Evolutionary conservation across 2,329 filamentous ascomycete species (phyloP).

Genomic region (Hymenoscyphus linearis): DNA sequence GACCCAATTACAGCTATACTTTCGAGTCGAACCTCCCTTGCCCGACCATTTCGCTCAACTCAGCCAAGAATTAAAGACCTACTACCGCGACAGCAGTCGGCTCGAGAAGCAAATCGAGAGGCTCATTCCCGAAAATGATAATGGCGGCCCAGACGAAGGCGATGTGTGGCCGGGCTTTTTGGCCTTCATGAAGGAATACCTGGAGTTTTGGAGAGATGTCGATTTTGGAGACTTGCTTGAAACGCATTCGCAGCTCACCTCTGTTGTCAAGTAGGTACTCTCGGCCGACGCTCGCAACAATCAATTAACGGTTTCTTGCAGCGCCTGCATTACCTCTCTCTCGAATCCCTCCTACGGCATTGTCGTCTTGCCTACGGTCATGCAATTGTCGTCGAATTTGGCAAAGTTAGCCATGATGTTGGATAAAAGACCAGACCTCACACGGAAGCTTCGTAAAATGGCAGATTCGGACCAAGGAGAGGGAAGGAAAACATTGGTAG

Average conservation of each 20-base stretch:
- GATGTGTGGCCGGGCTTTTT: constrained; percentile 72
- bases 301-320: constrained; percentile 32
- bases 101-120: constrained; percentile 60
- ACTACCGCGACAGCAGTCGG: constrained; percentile 46
- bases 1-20: constrained; percentile 59
- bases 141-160: constrained; percentile 57
- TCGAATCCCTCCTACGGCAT: constrained; percentile 73
- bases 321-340: constrained; percentile 77
- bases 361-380: constrained; percentile 76
- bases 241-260: constrained; percentile 70
- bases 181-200: constrained; percentile 74
- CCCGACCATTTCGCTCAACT: constrained; percentile 63
- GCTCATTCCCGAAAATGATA: constrained; percentile 58
- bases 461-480: constrained; percentile 54
- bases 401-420: constrained; percentile 79
- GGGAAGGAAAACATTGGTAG: constrained; percentile 72
- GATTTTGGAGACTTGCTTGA: constrained; percentile 69
- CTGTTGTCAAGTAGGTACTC: constrained; percentile 63
- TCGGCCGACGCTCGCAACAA: neutral
- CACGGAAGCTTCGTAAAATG: constrained; percentile 52
- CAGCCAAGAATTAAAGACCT: constrained; percentile 57
- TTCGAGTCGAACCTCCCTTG: constrained; percentile 70
- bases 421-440: constrained; percentile 73
- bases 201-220: constrained; percentile 75
- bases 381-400: constrained; percentile 74